Base-by-base conservation (phyloP, 805 yeast species). In the Ogataea degrootiae region DNA sequence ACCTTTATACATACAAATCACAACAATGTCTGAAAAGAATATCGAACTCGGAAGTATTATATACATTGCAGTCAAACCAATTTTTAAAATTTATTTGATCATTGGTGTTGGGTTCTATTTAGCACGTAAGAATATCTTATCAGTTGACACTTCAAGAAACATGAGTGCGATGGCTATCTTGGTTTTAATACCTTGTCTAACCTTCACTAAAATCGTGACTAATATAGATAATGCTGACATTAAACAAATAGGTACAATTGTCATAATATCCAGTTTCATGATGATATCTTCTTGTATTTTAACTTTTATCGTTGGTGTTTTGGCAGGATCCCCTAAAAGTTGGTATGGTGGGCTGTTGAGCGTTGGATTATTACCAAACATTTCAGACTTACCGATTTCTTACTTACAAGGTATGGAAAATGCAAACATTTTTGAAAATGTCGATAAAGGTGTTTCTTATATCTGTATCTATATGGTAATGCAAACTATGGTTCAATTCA, bases 331-430 rank as follows among this genome's bases (percentile, higher is more conserved):
- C 5, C 96, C 96, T 4, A 76, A 74, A 49, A 66, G 76, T 36
- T 88, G 95, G 92, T 68, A 75, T 23, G 94, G 96, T 45, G 96
- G 96, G 0, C 45, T 56, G 15, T 51, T 85, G 6, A 75, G 83
- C 29, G 88, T 86, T 9, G 89, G 92, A 0, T 70, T 85, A 31
- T 79, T 87, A 59, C 91, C 90, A 39, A 88, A 88, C 59, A 80
- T 85, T 39, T 79, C 90, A 15, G 96, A 88, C 66, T 71, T 88
- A 47, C 96, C 96, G 0, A 85, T 88, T 55, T 96, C 96, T 0
- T 89, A 88, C 55, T 63, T 83, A 35, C 88, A 83, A 58, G 84
- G 92, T 2, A 67, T 88, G 59, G 83, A 86, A 23, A 74, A 78
- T 15, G 82, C 89, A 1, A 70, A 79, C 1, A 69, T 75, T 6